Evolutionary conservation across 805 yeast genomes (phyloP).

Genomic region (Torulaspora delbrueckii): DNA sequence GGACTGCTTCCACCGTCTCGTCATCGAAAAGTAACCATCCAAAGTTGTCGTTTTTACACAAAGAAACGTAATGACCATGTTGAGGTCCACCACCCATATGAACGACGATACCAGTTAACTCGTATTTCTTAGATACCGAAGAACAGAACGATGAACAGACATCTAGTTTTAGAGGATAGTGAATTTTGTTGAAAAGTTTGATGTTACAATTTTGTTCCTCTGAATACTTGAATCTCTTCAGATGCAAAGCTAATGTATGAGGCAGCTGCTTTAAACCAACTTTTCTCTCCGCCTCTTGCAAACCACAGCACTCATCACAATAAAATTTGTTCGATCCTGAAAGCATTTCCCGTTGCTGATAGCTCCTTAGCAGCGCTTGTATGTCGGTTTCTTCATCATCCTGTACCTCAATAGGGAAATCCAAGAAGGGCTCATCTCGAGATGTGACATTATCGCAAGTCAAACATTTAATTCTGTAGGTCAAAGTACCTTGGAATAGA

Average conservation of each 20-base stretch:
- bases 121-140: conserved; percentile 55
- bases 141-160: conserved; percentile 49
- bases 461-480: conserved; percentile 84
- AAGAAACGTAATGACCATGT: conserved; percentile 91
- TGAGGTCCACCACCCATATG: conserved; percentile 98
- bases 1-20: conserved; percentile 86
- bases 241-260: conserved; percentile 70
- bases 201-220: conserved; percentile 77
- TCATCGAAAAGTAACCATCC: conserved; percentile 96
- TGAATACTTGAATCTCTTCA: conserved; percentile 88
- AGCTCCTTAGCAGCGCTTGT: conserved; percentile 41
- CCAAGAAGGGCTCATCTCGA: conserved; percentile 81
- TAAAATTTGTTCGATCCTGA: conserved; percentile 86
- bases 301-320: conserved; percentile 83
- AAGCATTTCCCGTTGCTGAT: conserved; percentile 79
- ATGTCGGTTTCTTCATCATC: conserved; percentile 68
- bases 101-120: conserved; percentile 78
- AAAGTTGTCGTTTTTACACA: conserved; percentile 68
- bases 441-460: conserved; percentile 80
- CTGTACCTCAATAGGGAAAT: conserved; percentile 78
- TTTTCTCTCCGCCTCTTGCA: conserved; percentile 91
- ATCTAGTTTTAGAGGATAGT: conserved; percentile 68
- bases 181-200: conserved; percentile 79
- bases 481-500: conserved; percentile 77
- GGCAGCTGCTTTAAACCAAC: conserved; percentile 78